phyloP scores from a whole-genome alignment of 2,329 filamentous ascomycete species.

The Colletotrichum tropicale region DNA sequence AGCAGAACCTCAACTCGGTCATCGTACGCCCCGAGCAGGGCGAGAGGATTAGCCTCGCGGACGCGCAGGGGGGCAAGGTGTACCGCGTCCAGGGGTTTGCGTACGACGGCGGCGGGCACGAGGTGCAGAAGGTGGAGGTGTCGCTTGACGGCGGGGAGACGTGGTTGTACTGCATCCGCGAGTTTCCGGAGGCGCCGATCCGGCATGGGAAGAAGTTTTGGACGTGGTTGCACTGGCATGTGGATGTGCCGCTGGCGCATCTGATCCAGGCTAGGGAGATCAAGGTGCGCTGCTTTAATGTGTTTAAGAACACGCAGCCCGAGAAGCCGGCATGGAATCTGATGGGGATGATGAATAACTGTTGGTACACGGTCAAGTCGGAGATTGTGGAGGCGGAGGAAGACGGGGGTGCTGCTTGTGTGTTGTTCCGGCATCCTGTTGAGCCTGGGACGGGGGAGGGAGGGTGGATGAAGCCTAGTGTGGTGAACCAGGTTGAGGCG shows the following conservation, averaged over 20 bases:
- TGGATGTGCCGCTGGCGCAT: slow-evolving; percentile 50
- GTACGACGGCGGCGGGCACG: slow-evolving; percentile 53
- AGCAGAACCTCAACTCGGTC: slow-evolving; percentile 54
- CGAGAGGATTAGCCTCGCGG: slow-evolving; percentile 42
- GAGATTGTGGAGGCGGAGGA: slow-evolving; percentile 38
- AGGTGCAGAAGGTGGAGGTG: slow-evolving; percentile 54
- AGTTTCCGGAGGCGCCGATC: slow-evolving; percentile 51
- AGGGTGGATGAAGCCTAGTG: slow-evolving; percentile 56
- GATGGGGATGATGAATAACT: slow-evolving; percentile 61
- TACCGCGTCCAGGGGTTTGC: slow-evolving; percentile 53
- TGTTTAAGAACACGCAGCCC: slow-evolving; percentile 56
- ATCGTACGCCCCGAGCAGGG: slow-evolving; percentile 50
- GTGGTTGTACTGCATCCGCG: slow-evolving; percentile 37
- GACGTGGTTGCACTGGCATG: slow-evolving; percentile 58
- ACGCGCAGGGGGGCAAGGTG: slow-evolving; percentile 30
- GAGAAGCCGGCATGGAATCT: slow-evolving; percentile 50
- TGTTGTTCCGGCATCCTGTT: slow-evolving; percentile 51
- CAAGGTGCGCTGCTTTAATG: slow-evolving; percentile 51
- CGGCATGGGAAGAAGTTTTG: slow-evolving; percentile 58
- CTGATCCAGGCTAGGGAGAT: slow-evolving; percentile 46
- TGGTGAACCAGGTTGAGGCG: slow-evolving; percentile 46
- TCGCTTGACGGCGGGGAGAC: slow-evolving; percentile 49
- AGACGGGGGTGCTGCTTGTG: slow-evolving; percentile 26
- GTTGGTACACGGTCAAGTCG: slow-evolving; percentile 49
- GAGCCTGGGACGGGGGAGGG: slow-evolving; percentile 45